These are phyloP conservation scores for Lepidium campestre DNA, from an alignment of 441 rosid genomes.

Conservation along the genomic window DNA sequence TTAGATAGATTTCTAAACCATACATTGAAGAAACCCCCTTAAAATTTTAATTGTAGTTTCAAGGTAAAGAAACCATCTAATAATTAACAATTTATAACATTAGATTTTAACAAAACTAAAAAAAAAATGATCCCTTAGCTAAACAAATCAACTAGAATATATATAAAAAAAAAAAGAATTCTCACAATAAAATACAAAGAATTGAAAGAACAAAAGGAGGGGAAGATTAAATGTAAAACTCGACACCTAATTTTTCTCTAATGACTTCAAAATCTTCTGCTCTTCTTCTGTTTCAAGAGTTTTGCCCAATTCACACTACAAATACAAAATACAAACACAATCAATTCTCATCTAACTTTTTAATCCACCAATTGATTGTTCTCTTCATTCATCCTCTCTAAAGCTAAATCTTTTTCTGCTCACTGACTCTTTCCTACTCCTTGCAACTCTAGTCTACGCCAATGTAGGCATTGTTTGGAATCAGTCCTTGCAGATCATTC, in stretches of 20 bases:
- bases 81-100: constrained; percentile 25
- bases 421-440: constrained; percentile 32
- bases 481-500: constrained; percentile 37
- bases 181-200: constrained; percentile 29
- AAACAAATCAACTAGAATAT: constrained; percentile 27
- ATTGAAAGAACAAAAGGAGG: constrained; percentile 23
- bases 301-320: constrained; percentile 26
- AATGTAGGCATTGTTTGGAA: constrained; percentile 45
- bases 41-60: no score
- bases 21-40: no score
- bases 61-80: neutral
- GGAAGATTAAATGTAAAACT: constrained; percentile 23
- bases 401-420: constrained; percentile 16
- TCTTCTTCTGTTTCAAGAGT: constrained; percentile 27
- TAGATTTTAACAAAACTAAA: constrained; percentile 5
- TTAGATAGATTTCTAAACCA: no score
- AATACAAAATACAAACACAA: constrained; percentile 30
- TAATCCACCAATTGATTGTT: constrained; percentile 16
- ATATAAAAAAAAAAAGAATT: constrained; percentile 12
- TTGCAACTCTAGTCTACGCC: constrained; percentile 38
- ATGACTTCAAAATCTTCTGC: constrained; percentile 30
- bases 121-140: constrained; percentile 15
- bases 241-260: constrained; percentile 23
- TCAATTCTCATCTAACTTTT: constrained; percentile 20
- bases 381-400: constrained; percentile 24